Evolutionary conservation across 208 protist genomes (phyloP), one percentile per base, ranked within the genome.

Genomic region (Blechomonas ayalai): DNA sequence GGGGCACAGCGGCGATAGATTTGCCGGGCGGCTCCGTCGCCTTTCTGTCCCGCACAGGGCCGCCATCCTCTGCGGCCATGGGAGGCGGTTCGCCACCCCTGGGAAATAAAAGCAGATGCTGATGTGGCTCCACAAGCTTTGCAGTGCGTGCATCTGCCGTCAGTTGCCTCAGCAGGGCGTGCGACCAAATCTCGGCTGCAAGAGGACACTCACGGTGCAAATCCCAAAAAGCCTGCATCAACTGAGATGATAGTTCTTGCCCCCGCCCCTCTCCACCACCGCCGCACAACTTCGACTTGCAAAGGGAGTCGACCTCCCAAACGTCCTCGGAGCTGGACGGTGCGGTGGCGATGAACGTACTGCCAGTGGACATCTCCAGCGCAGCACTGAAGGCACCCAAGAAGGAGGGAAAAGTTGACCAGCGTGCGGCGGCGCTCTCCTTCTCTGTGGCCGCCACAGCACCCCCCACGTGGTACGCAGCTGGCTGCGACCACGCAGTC

Each of bases 161-260:
- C 41, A 76, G 58, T n/a, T 70, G 53, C 6, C 54, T 48, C 32
- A 76, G 45, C 7, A 69, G 25, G 13, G 20, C 39, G 8, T 48
- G 35, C 38, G 52, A 58, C 47, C 48, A 68, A 39, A 67, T 29
- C 32, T 68, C 60, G 13, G 67, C 52, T 12, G 61, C 60, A 10
- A 67, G 27, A n/a, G 61, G 60, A 48, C 53, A 55, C 19, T 62
- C 45, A 4, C 48, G 36, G 19, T 61, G 39, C 22, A 76, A 31
- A 34, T 63, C 53, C 56, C 48, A 58, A 31, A 76, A 76, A 16
- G 61, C 52, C 44, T 76, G 67, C 23, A 70, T n/a, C 9, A 76
- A 19, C 10, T 56, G 42, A 4, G 34, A 32, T 20, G 42, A 25
- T 6, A 63, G 20, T 13, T 51, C 35, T 10, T 51, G 39, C 4